Conservation (phyloP, 169 alveolate species). For the Blepharisma undulans region DNA sequence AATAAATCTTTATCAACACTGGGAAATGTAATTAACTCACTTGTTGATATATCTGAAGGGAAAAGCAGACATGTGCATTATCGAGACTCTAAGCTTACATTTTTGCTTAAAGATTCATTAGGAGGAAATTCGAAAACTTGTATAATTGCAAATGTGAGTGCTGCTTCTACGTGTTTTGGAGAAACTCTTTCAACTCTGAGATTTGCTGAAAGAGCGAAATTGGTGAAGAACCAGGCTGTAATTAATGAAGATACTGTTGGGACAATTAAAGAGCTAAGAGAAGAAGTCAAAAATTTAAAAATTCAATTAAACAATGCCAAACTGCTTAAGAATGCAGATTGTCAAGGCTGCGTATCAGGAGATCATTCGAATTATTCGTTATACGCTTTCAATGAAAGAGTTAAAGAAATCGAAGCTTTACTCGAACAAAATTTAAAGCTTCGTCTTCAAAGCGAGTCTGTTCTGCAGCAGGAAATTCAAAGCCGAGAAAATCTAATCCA, state of each 20-base stretch:
- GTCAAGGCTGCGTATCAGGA: background rate
- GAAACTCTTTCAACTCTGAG: slow-evolving; percentile 86
- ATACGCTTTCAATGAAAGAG: background rate
- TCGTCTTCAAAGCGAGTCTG: background rate
- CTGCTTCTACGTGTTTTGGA: slow-evolving; percentile 62
- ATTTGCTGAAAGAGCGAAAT: slow-evolving; percentile 87
- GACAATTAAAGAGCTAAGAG: slow-evolving; percentile 42
- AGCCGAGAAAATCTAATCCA: background rate
- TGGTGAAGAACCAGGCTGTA: slow-evolving; percentile 80
- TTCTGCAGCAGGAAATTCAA: background rate
- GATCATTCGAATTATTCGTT: background rate
- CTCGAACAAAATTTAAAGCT: background rate
- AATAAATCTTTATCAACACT: slow-evolving; percentile 82
- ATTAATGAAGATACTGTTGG: slow-evolving; percentile 86
- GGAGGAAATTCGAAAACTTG: slow-evolving; percentile 89
- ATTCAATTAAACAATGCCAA: slow-evolving; percentile 14
- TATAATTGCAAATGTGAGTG: slow-evolving; percentile 88
- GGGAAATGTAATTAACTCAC: slow-evolving; percentile 84
- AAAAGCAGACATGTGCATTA: slow-evolving; percentile 77
- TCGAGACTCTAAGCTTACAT: slow-evolving; percentile 88
- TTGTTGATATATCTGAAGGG: slow-evolving; percentile 77
- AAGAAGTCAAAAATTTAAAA: slow-evolving; percentile 60
- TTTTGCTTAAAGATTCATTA: slow-evolving; percentile 78
- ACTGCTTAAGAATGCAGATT: background rate
- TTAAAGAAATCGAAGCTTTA: background rate